phyloP scores from a whole-genome alignment of 164 flowering plant genomes.

The Stephania yunnanensis region DNA sequence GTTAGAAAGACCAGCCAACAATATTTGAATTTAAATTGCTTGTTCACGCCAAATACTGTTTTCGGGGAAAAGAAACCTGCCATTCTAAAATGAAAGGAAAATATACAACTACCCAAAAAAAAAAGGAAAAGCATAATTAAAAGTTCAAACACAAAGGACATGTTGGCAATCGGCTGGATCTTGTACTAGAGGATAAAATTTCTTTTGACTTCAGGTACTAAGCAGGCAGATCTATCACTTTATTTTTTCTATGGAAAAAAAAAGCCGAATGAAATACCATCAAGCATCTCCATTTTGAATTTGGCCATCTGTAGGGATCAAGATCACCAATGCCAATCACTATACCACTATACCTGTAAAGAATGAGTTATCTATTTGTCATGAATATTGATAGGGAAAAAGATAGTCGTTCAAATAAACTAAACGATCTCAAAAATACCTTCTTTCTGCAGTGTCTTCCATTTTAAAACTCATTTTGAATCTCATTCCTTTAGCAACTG shows the following conservation, averaged over 20 bases:
- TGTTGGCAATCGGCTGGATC: too few species aligned
- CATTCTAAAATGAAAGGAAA: too few species aligned
- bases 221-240: not conserved
- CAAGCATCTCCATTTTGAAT: constrained; percentile 95
- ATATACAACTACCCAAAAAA: too few species aligned
- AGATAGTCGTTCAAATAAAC: not conserved
- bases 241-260: not conserved
- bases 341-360: constrained; percentile 69
- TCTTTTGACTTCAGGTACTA: not conserved
- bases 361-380: not conserved
- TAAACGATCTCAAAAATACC: constrained; percentile 31
- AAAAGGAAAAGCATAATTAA: too few species aligned
- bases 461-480: constrained; percentile 68
- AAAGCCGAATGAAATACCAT: constrained; percentile 34
- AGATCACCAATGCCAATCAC: constrained; percentile 63
- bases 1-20: too few species aligned
- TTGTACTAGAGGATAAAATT: too few species aligned
- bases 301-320: constrained; percentile 83
- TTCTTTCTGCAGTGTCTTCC: constrained; percentile 87
- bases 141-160: too few species aligned
- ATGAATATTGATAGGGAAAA: not conserved
- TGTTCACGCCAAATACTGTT: too few species aligned
- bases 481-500: constrained; percentile 58
- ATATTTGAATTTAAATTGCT: too few species aligned
- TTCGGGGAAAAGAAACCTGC: too few species aligned